Evolutionary conservation across 2,329 filamentous ascomycete genomes (phyloP), one percentile per base, ranked within the genome.

Genomic region (Diplodia seriata): DNA sequence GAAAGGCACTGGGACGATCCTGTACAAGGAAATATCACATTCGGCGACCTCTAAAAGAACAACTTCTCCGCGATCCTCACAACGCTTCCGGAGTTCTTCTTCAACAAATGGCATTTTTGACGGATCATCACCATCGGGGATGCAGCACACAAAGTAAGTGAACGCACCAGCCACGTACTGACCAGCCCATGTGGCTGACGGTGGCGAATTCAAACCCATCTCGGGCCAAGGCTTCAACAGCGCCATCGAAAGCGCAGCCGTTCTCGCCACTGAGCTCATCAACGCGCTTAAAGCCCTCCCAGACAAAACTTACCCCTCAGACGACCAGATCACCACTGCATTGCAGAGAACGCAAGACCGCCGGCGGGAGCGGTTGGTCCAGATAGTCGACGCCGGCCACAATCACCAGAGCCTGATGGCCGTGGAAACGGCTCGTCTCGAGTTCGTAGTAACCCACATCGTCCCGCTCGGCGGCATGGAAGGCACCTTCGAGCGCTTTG

Each of bases 81-180:
- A 8, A 70, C 72, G 62, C 53, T 81, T 15, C 74, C 80, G 56
- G 79, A 82, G 69, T 78, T 77, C 40, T 74, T 80, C 1, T 75
- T 79, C 18, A 70, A 75, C 9, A 73, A 76, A 38, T 83, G 81
- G 77, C 74, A 79, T 59, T 80, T 75, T 43, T 73, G 76, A 14
- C 72, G 81, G 12, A 76, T 81, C 3, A 73, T 82, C 1, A 72
- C 76, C 1, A 75, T 83, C 9, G 81, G 81, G 0, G 81, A 83
- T 69, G 74, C 80, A 26, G 23, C 75, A 4, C 81, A 83, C 69
- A 83, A 82, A 74, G 78, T 77, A 70, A 66, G 43, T 2, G 20
- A 4, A 1, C 8, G 4, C 18, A 23, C 11, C 23, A 8, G 11
- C 14, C 18, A 26, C 4, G 3, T 26, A 26, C 23, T 26, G 0